These are phyloP conservation scores for Pythium coloratum DNA, from an alignment of 352 stramenopile species.

Conservation along the genomic window DNA sequence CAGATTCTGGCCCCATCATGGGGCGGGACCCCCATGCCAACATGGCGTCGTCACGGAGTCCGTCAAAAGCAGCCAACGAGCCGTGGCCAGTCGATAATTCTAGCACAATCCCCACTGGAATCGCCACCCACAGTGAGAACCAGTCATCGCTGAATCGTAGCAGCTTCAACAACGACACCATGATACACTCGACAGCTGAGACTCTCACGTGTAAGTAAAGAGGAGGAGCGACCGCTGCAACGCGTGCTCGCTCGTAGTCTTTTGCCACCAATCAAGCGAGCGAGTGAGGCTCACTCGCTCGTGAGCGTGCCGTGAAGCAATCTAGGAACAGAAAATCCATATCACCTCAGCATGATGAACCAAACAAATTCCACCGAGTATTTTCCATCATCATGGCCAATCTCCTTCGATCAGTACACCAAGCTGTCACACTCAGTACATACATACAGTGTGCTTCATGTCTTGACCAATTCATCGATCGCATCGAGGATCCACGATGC, in stretches of 20 bases:
- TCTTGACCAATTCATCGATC: too few relatives aligned
- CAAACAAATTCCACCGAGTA: background rate
- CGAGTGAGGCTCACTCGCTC: too few relatives aligned
- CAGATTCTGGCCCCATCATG: background rate
- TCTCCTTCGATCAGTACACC: too few relatives aligned
- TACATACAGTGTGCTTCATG: too few relatives aligned
- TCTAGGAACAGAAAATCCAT: background rate
- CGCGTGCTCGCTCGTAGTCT: background rate
- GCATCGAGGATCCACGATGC: background rate
- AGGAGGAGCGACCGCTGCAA: constrained; percentile 1
- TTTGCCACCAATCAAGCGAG: background rate
- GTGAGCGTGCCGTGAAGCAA: background rate
- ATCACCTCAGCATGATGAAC: background rate
- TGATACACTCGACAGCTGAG: constrained; percentile 1
- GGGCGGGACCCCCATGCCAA: too few relatives aligned
- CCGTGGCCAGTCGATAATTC: background rate
- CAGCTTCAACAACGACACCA: constrained; percentile 1
- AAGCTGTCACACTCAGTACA: too few relatives aligned
- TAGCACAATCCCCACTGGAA: background rate
- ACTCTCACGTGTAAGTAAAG: background rate
- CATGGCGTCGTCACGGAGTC: too few relatives aligned
- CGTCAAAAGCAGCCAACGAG: background rate
- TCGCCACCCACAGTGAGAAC: background rate
- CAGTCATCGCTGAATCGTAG: constrained; percentile 1
- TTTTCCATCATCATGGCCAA: too few relatives aligned